These are phyloP conservation scores for Cornus kousa DNA, from an alignment of 148 eudicot genomes.

Conservation along the genomic window DNA sequence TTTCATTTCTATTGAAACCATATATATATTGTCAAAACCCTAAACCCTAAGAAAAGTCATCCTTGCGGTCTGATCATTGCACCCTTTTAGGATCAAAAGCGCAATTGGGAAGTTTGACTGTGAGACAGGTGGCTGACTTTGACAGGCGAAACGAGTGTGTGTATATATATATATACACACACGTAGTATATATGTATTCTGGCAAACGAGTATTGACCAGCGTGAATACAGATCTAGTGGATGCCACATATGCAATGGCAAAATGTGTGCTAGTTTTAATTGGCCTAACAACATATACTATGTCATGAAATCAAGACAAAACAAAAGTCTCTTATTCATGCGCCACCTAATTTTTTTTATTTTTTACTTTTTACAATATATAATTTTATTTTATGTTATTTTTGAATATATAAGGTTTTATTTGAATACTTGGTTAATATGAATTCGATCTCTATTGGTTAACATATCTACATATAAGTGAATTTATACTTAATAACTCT, in stretches of 20 bases:
- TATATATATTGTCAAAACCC: constrained; percentile 1
- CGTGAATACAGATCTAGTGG: neutral
- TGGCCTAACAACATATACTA: constrained; percentile 8
- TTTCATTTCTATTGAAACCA: neutral
- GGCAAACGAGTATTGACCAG: neutral
- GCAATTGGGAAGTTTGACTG: neutral
- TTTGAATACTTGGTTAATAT: neutral
- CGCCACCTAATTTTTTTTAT: neutral
- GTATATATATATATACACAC: too few species aligned
- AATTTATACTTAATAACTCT: constrained; percentile 4
- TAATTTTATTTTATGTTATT: too few species aligned
- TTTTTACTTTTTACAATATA: too few species aligned
- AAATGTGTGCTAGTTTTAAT: neutral
- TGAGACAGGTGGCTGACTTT: neutral
- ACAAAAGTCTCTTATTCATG: neutral
- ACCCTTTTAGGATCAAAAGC: neutral
- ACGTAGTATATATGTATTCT: too few species aligned
- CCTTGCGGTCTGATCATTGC: neutral
- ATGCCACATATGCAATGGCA: neutral
- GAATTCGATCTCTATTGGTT: neutral
- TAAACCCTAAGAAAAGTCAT: constrained; percentile 1
- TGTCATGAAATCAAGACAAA: neutral
- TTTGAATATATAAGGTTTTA: too few species aligned
- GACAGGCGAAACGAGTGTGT: neutral
- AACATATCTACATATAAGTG: neutral